Base-by-base conservation (phyloP, 192 early-diverging fungal species). In the Backusella tarrabulga region DNA sequence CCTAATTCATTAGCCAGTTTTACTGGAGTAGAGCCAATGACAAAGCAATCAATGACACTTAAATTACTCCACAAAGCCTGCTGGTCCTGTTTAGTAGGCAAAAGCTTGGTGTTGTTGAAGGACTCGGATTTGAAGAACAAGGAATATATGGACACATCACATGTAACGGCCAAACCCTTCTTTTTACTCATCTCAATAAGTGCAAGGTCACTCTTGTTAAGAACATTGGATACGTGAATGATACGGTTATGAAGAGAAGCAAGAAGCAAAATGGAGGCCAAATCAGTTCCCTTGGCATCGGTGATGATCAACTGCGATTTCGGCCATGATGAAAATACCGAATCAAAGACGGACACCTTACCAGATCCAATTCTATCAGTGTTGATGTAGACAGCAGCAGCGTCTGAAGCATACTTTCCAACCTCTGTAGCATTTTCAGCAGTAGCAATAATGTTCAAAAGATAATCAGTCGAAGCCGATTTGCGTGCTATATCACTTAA, bases 151-250 rank as follows among this genome's bases (percentile, higher is more conserved):
- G 91, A 88, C n/a, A 97, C 95, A 81, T 98, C 98, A 86, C 97
- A 99, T 6, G 96, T 97, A 54, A 97, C 95, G 34, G 84, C 76
- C 14, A 96, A 83, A 9, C 94, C 96, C 70, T 95, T 94, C 35
- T 95, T 90, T 84, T 97, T 97, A 77, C 88, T 91, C 77, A 97
- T 89, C 19, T 85, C 84, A 63, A 99, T 94, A 74, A 99, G 88
- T 11, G 87, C 89, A 68, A 99, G 87, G 74, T 99, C 98, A 34
- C 93, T 92, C 38, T 85, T 83, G 42, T 88, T 89, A 35, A 85
- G 86, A 19, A 99, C 92, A 63, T 93, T 89, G 38, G 98, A 95
- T 44, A 98, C 86, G 85, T 99, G 98, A 38, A 99, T 84, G n/a
- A 92, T 76, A 56, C 95, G 90, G 76, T 88, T 86, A 79, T 96